These are phyloP conservation scores for Kockiozyma suomiensis DNA, from an alignment of 805 yeast species.

Conservation along the genomic window DNA sequence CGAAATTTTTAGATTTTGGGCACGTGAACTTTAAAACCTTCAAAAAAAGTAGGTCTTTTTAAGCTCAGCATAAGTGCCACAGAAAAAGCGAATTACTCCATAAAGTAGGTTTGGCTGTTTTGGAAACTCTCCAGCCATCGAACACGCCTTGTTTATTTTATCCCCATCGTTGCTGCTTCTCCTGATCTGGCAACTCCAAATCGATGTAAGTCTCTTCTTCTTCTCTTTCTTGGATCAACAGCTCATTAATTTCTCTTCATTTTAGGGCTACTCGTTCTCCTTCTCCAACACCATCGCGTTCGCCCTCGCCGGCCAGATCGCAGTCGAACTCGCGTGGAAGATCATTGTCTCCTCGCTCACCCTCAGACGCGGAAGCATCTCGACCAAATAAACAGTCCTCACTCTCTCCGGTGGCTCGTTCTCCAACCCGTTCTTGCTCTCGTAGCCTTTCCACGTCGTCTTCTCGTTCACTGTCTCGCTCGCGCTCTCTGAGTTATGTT, in stretches of 20 bases:
- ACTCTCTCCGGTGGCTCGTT: too few relatives aligned
- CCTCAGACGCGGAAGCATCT: neutral
- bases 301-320: conserved; percentile 1
- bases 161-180: neutral
- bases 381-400: neutral
- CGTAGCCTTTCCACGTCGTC: neutral
- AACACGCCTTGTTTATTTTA: neutral
- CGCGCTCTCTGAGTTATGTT: conserved; percentile 2
- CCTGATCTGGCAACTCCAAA: too few relatives aligned
- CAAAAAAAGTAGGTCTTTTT: neutral
- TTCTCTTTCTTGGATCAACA: too few relatives aligned
- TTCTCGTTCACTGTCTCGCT: conserved; percentile 1
- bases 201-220: too few relatives aligned
- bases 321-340: neutral
- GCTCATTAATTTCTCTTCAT: neutral
- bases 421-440: too few relatives aligned
- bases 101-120: too few relatives aligned
- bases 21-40: neutral
- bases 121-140: neutral
- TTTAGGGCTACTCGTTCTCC: conserved; percentile 3
- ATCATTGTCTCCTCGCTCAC: conserved; percentile 1
- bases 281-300: conserved; percentile 1
- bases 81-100: too few relatives aligned
- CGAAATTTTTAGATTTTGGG: too few relatives aligned
- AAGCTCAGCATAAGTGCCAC: neutral